A percentile compares a stretch with the other conserved stretches of the same genome.
Conservation (phyloP, 139 green algal species). For the Axilococcus clingmanii region DNA sequence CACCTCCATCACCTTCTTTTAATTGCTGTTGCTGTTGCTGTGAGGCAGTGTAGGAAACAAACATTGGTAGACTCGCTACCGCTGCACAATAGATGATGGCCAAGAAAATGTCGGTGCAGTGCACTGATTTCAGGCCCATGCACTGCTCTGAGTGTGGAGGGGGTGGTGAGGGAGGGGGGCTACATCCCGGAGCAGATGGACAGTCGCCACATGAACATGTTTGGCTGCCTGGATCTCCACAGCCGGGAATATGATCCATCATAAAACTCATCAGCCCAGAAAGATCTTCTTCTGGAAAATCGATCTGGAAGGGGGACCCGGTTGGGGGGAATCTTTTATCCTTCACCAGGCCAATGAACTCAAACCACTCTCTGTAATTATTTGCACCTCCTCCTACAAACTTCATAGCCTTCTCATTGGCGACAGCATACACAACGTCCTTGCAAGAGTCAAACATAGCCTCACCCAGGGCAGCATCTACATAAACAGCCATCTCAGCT, state of each 20-base stretch:
- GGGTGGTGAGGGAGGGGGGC: constrained; percentile 21
- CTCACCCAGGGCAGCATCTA: constrained; percentile 29
- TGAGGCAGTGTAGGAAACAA: not conserved
- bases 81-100: constrained; percentile 34
- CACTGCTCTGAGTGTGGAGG: constrained; percentile 28
- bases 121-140: constrained; percentile 27
- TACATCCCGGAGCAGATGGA: constrained; percentile 51
- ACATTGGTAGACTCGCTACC: constrained; percentile 18
- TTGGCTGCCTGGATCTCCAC: constrained; percentile 55
- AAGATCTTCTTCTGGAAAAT: constrained; percentile 46
- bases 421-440: constrained; percentile 28
- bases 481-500: constrained; percentile 1
- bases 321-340: constrained; percentile 46
- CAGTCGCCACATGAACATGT: constrained; percentile 86
- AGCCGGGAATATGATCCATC: constrained; percentile 33
- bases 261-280: constrained; percentile 34
- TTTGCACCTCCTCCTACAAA: constrained; percentile 73
- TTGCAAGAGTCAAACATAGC: constrained; percentile 72
- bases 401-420: constrained; percentile 71
- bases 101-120: constrained; percentile 51
- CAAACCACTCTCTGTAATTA: constrained; percentile 61
- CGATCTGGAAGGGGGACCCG: constrained; percentile 56
- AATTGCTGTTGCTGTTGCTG: not conserved
- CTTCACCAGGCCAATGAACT: constrained; percentile 74
- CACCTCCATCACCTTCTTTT: not conserved